Percentiles rank a stretch among this genome's conserved stretches.
Evolutionary conservation across 2,329 filamentous ascomycete species (phyloP).

Genomic region (Xylaria sp.): DNA sequence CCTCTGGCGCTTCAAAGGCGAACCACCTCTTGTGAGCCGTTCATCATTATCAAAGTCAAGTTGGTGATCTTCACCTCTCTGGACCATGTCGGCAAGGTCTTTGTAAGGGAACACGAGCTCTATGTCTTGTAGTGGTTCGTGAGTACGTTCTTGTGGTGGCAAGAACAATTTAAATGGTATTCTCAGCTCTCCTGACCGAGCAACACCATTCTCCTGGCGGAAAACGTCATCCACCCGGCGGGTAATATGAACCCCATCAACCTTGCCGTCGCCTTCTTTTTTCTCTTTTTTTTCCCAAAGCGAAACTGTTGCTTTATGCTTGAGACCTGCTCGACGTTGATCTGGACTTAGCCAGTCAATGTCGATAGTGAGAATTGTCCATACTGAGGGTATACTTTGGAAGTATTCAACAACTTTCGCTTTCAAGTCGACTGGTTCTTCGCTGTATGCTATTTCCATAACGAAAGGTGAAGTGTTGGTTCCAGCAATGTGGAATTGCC

Average conservation of each 20-base stretch:
- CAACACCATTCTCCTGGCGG: background rate
- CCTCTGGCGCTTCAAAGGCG: too few relatives aligned
- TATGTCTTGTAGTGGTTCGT: background rate
- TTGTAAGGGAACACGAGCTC: background rate
- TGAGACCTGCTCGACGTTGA: background rate
- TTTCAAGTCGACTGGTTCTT: background rate
- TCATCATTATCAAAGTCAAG: too few relatives aligned
- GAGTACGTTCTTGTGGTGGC: background rate
- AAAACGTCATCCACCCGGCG: background rate
- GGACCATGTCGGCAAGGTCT: background rate
- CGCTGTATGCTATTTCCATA: background rate
- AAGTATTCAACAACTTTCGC: background rate
- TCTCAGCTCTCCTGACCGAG: background rate
- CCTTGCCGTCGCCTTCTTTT: background rate
- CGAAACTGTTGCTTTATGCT: background rate
- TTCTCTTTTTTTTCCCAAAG: too few relatives aligned
- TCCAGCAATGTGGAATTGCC: background rate
- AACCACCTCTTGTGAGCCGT: too few relatives aligned
- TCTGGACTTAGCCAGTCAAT: background rate
- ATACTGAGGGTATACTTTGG: background rate
- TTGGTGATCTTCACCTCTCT: background rate
- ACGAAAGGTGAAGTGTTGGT: background rate
- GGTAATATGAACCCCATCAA: background rate
- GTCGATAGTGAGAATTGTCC: background rate
- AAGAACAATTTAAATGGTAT: background rate